Percentiles rank a stretch among this genome's conserved stretches.
Evolutionary conservation across 495 filamentous ascomycete species (phyloP).

Genomic region (Penicillium subrubescens): DNA sequence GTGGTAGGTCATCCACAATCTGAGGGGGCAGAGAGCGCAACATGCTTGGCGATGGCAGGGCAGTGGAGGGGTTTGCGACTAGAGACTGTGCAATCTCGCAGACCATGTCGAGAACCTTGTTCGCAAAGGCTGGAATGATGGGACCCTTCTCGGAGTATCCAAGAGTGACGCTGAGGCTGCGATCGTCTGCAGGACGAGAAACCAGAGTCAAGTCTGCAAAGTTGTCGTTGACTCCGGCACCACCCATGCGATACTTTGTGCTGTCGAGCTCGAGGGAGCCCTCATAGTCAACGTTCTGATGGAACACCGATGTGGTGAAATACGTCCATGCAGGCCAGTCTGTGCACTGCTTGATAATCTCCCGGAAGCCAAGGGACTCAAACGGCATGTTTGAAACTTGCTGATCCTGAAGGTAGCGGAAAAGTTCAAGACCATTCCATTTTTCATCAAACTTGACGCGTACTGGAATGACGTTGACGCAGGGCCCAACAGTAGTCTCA

Average conservation of each 20-base stretch:
- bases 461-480: conserved; percentile 62
- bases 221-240: conserved; percentile 52
- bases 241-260: conserved; percentile 51
- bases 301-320: conserved; percentile 52
- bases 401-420: conserved; percentile 59
- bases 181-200: conserved; percentile 45
- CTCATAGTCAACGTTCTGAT: conserved; percentile 49
- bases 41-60: conserved; percentile 46
- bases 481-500: conserved; percentile 58
- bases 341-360: conserved; percentile 61
- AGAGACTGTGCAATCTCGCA: conserved; percentile 50
- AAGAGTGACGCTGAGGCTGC: conserved; percentile 46
- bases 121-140: conserved; percentile 42
- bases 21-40: conserved; percentile 38
- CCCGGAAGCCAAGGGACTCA: conserved; percentile 60
- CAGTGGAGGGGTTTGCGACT: conserved; percentile 44
- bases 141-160: conserved; percentile 49
- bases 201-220: conserved; percentile 53
- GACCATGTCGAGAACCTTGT: conserved; percentile 51
- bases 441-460: conserved; percentile 52
- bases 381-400: conserved; percentile 60
- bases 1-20: conserved; percentile 30
- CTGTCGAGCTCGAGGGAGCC: conserved; percentile 47
- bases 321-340: conserved; percentile 57
- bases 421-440: conserved; percentile 54